Evolutionary conservation across 257 asterid genomes (phyloP).

Genomic region (Lycium barbarum): DNA sequence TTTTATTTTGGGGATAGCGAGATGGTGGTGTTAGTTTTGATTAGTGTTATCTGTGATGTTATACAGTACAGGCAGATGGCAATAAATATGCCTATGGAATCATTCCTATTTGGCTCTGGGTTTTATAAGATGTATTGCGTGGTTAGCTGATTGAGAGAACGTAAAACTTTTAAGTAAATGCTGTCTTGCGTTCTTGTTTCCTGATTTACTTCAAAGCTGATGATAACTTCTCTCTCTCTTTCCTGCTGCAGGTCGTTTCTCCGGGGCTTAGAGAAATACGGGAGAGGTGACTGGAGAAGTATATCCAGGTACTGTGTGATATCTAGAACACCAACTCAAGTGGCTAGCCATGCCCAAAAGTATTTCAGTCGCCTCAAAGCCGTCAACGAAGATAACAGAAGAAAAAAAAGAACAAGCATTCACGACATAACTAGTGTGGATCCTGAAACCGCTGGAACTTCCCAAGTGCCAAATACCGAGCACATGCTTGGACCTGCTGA

Average conservation of each 20-base stretch:
- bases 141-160: not conserved
- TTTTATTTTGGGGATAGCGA: not conserved
- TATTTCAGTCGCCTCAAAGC: conserved; percentile 11
- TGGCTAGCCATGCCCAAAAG: conserved; percentile 24
- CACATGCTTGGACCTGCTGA: not conserved
- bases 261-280: conserved; percentile 1
- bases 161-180: not conserved
- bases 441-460: conserved; percentile 25
- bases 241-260: conserved; percentile 9
- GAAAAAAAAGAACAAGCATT: not conserved
- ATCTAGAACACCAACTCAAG: conserved; percentile 26
- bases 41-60: not conserved
- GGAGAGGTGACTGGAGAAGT: conserved; percentile 18
- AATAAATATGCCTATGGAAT: not conserved
- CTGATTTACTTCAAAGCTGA: not conserved
- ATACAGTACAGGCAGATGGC: not conserved
- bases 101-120: not conserved
- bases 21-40: not conserved
- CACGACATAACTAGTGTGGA: conserved; percentile 28
- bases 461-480: not conserved
- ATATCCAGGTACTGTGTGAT: conserved; percentile 24
- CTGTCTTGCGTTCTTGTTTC: not conserved
- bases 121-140: not conserved
- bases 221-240: not conserved
- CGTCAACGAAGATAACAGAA: not conserved